Evolutionary conservation across 805 yeast species (phyloP), one percentile per base, ranked within the genome.

Genomic region (Zygoascus bituminiphila): DNA sequence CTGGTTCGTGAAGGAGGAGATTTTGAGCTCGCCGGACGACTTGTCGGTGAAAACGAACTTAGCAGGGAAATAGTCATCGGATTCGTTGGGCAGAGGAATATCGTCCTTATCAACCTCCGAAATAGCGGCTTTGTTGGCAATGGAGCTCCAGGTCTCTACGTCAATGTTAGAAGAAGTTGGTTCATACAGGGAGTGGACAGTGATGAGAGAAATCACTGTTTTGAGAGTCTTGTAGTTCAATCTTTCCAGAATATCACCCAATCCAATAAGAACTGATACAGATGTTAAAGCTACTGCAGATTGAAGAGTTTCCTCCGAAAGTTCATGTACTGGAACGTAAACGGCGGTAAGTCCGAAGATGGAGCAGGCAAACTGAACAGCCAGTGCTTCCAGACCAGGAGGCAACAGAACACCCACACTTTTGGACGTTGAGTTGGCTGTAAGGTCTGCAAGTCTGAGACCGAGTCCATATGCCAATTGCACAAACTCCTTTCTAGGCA

Each of bases 1-100:
- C 31, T 48, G 45, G 36, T 57, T 54, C n/a, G 55, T 29, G 46
- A 57, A 53, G 10, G 36, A 12, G 5, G 52, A 42, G 20, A 40
- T 22, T 29, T 39, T 22, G 8, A 47, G 37, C 8, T 42, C 15
- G n/a, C 39, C 43, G 10, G 21, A 14, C 10, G 40, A 49, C 4
- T 47, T 43, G 25, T 46, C 46, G 8, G n/a, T 9, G 17, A 31
- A 29, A 1, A 46, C 51, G 29, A 50, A 42, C 20, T 44, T 45
- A 20, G 22, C 47, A n/a, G 42, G 47, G 15, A 45, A 40, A 17
- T 38, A 40, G 17, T 33, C 42, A 3, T 39, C 42, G 20, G 20
- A 17, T n/a, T n/a, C 9, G 5, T 24, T 20, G 4, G 14, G 15
- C 4, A 15, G 7, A 29, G 9, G 8, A 6, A 29, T 29, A 26